A percentile compares a stretch with the other conserved stretches of the same genome.
Evolutionary conservation across 306 rosid species (phyloP).

Genomic region (Glycine tomentella): DNA sequence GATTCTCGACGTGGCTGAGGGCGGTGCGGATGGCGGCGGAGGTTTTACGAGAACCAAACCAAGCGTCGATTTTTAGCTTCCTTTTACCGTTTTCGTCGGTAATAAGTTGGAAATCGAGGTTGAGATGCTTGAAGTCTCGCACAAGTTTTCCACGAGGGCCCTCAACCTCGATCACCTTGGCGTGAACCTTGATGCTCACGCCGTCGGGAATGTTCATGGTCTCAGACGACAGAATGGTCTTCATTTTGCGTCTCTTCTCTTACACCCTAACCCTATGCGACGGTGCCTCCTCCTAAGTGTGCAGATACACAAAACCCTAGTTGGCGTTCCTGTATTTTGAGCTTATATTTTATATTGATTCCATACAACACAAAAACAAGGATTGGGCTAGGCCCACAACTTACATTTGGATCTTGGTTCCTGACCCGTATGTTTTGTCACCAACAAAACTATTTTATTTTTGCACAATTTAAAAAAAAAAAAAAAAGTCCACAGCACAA

Average conservation of each 20-base stretch:
- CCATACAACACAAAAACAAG: no score
- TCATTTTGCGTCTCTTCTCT: slow-evolving; percentile 53
- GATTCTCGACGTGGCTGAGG: slow-evolving; percentile 78
- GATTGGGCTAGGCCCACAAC: no score
- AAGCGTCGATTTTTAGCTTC: slow-evolving; percentile 76
- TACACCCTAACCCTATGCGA: no score
- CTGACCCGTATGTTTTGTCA: no score
- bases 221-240: slow-evolving; percentile 79
- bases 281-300: no score
- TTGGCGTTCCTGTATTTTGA: no score
- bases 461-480: no score
- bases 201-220: slow-evolving; percentile 86
- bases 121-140: slow-evolving; percentile 79
- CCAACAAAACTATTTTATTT: no score
- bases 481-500: no score
- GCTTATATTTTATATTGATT: no score
- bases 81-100: slow-evolving; percentile 64
- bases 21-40: slow-evolving; percentile 92
- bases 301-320: no score
- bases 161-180: slow-evolving; percentile 78
- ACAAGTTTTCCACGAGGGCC: slow-evolving; percentile 81
- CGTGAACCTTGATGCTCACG: slow-evolving; percentile 73
- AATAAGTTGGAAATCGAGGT: slow-evolving; percentile 75
- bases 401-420: no score
- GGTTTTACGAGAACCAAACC: slow-evolving; percentile 83